phyloP scores from a whole-genome alignment of 352 stramenopile genomes.

The Globisporangium parvum region DNA sequence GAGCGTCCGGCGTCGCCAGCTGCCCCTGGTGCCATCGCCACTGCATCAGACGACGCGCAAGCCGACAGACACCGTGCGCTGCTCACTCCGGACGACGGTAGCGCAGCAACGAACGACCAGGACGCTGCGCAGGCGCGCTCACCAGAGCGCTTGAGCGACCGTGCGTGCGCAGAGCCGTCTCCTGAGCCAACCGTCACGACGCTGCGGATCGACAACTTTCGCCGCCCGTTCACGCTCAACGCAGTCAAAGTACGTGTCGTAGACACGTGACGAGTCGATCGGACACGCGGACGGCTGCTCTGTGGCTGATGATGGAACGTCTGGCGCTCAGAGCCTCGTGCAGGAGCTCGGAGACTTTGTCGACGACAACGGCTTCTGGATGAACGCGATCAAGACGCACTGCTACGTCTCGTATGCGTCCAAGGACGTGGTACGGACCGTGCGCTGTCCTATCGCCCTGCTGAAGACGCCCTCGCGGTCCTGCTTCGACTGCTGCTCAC shows the following conservation, averaged over 20 bases:
- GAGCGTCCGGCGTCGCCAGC: not conserved
- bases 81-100: not conserved
- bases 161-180: not conserved
- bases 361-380: slow-evolving; percentile 72
- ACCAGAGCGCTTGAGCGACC: not conserved
- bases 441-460: slow-evolving; percentile 1
- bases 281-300: not conserved
- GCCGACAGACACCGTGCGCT: no score
- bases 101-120: not conserved
- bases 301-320: not conserved
- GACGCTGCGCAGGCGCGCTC: not conserved
- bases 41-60: not conserved
- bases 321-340: slow-evolving; percentile 30
- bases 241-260: slow-evolving; percentile 50
- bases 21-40: no score
- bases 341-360: slow-evolving; percentile 52
- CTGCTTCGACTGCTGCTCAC: not conserved
- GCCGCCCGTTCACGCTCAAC: slow-evolving; percentile 67
- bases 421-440: slow-evolving; percentile 40
- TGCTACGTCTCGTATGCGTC: slow-evolving; percentile 74
- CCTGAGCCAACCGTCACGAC: slow-evolving; percentile 7
- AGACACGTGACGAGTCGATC: no score
- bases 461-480: not conserved
- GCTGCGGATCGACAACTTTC: slow-evolving; percentile 70
- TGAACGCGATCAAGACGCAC: slow-evolving; percentile 85